Percentiles rank a stretch among this genome's conserved stretches.
Conservation (phyloP, 2,329 filamentous ascomycete species). For the Colletotrichum tamarilloi region DNA sequence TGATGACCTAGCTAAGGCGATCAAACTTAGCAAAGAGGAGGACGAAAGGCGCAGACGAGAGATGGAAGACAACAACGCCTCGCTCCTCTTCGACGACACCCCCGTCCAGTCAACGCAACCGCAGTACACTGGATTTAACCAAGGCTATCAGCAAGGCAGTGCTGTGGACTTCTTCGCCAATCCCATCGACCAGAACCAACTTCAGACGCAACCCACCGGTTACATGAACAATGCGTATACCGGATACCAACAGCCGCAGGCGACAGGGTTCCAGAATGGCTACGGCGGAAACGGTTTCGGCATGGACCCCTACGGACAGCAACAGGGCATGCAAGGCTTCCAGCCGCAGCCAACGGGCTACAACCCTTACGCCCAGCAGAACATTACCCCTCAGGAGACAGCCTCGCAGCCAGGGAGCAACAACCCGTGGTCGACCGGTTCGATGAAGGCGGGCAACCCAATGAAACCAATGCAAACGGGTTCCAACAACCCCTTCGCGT, state of each 20-base stretch:
- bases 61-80: conserved; percentile 85
- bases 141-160: conserved; percentile 96
- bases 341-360: conserved; percentile 64
- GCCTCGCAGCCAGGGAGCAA: conserved; percentile 83
- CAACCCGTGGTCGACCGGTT: conserved; percentile 87
- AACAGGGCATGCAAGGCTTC: conserved; percentile 56
- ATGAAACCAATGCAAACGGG: conserved; percentile 89
- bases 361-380: conserved; percentile 64
- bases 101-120: conserved; percentile 65
- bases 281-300: conserved; percentile 74
- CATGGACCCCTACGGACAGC: conserved; percentile 74
- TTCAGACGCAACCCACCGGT: conserved; percentile 85
- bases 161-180: conserved; percentile 98
- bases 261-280: conserved; percentile 69
- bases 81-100: conserved; percentile 89
- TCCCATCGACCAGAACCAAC: conserved; percentile 82
- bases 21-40: conserved; percentile 93
- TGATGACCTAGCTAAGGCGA: conserved; percentile 92
- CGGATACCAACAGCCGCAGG: conserved; percentile 54
- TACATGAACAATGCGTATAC: conserved; percentile 69
- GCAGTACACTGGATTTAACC: conserved; percentile 90
- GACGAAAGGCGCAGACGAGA: conserved; percentile 90
- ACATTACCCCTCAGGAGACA: conserved; percentile 64
- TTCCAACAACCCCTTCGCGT: conserved; percentile 97
- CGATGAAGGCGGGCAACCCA: conserved; percentile 65